Conservation (phyloP, 306 rosid genomes). For the Datisca glomerata region DNA sequence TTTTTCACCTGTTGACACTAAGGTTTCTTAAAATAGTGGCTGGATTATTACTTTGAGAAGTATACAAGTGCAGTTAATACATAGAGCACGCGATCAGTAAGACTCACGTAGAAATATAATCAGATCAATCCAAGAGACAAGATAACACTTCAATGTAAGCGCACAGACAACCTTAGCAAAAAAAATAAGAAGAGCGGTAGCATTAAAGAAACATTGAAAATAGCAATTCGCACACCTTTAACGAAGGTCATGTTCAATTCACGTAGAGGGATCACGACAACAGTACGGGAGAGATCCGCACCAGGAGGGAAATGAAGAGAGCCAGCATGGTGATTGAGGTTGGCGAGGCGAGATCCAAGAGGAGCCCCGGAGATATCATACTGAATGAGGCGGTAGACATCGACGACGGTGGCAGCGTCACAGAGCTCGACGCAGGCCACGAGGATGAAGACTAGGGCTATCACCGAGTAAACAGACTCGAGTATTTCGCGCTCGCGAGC, state of each 20-base stretch:
- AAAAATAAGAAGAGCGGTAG: too few species aligned
- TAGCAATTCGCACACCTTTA: slow-evolving; percentile 58
- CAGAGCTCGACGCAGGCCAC: slow-evolving; percentile 87
- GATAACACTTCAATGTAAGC: too few species aligned
- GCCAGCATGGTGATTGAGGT: slow-evolving; percentile 84
- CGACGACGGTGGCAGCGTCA: slow-evolving; percentile 94
- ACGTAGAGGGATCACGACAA: slow-evolving; percentile 68
- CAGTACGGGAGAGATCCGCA: slow-evolving; percentile 94
- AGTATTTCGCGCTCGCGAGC: slow-evolving; percentile 39
- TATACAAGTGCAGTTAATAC: too few species aligned
- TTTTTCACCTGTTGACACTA: too few species aligned
- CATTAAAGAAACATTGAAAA: too few species aligned
- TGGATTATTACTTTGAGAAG: too few species aligned
- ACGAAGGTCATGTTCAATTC: slow-evolving; percentile 74
- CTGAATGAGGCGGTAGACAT: slow-evolving; percentile 86
- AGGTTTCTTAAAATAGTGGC: too few species aligned
- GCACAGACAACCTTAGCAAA: too few species aligned
- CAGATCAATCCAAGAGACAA: too few species aligned
- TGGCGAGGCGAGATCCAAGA: slow-evolving; percentile 91
- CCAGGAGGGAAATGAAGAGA: slow-evolving; percentile 68
- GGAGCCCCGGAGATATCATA: slow-evolving; percentile 84
- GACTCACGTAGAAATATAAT: too few species aligned
- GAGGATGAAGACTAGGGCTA: slow-evolving; percentile 63
- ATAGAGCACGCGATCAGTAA: too few species aligned
- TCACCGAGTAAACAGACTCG: slow-evolving; percentile 57